A percentile compares a stretch with the other conserved stretches of the same genome.
These are phyloP conservation scores for Yamadazyma pseudoaaseri DNA, from an alignment of 1,139 yeast species.

Conservation along the genomic window DNA sequence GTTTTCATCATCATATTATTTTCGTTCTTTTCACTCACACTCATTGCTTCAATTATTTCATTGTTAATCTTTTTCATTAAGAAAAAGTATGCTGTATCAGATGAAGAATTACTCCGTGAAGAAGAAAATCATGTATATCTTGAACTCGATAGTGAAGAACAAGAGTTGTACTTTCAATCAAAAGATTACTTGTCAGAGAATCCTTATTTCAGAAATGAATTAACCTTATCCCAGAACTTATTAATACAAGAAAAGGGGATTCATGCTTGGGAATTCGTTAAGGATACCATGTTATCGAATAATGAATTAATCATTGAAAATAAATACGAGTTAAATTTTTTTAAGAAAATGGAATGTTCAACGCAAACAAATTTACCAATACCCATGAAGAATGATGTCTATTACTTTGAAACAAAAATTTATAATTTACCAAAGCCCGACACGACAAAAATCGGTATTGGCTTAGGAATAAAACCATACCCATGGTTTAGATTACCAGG, in stretches of 20 bases:
- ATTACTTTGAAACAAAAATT: conserved; percentile 82
- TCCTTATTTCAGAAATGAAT: conserved; percentile 50
- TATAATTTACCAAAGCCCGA: conserved; percentile 56
- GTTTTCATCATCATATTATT: conserved; percentile 6
- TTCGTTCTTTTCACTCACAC: conserved; percentile 13
- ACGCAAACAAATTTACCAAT: conserved; percentile 84
- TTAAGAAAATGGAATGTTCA: conserved; percentile 69
- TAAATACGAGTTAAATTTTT: conserved; percentile 76
- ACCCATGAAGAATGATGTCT: conserved; percentile 82
- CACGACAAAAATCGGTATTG: conserved; percentile 43
- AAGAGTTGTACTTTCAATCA: conserved; percentile 75
- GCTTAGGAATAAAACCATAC: conserved; percentile 50
- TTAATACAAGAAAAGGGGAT: conserved; percentile 90
- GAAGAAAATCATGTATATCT: conserved; percentile 61
- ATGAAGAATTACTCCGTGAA: conserved; percentile 60
- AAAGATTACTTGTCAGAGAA: conserved; percentile 54
- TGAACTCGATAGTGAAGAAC: conserved; percentile 68
- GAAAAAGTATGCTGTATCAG: conserved; percentile 22
- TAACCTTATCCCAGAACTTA: conserved; percentile 50
- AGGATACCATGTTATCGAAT: conserved; percentile 60
- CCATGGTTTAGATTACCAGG: conserved; percentile 64
- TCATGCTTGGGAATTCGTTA: conserved; percentile 87
- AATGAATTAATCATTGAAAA: conserved; percentile 64
- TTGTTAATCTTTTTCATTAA: conserved; percentile 13
- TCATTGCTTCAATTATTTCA: conserved; percentile 13